phyloP scores from a whole-genome alignment of 1,284 basidiomycete species.

The Sporisorium reilianum region DNA sequence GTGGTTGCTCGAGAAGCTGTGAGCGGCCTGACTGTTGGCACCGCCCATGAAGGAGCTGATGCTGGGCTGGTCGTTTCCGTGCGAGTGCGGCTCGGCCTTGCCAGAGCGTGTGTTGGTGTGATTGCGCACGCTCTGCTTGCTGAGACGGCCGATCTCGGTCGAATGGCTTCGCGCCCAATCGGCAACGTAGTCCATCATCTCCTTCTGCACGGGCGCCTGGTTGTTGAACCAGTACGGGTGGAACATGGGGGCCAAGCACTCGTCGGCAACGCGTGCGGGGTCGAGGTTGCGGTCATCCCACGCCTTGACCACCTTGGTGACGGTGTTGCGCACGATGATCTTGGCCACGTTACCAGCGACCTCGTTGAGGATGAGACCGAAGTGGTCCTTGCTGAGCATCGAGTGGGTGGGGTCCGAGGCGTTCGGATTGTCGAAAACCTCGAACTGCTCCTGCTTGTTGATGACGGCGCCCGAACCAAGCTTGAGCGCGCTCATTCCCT shows the following conservation, averaged over 20 bases:
- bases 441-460: constrained; percentile 59
- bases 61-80: constrained; percentile 52
- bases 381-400: constrained; percentile 69
- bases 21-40: constrained; percentile 46
- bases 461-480: constrained; percentile 67
- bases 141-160: constrained; percentile 53
- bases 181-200: constrained; percentile 64
- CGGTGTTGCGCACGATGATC: constrained; percentile 74
- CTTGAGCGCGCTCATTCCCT: constrained; percentile 66
- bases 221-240: constrained; percentile 62
- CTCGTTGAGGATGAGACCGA: constrained; percentile 68
- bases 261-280: constrained; percentile 53
- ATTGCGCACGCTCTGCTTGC: constrained; percentile 49
- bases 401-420: constrained; percentile 68
- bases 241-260: constrained; percentile 62
- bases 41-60: constrained; percentile 50
- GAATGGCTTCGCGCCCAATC: constrained; percentile 53
- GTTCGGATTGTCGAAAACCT: constrained; percentile 71
- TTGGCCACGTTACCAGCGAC: constrained; percentile 69
- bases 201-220: constrained; percentile 52
- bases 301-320: constrained; percentile 80
- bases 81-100: constrained; percentile 59
- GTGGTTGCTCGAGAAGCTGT: constrained; percentile 33
- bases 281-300: constrained; percentile 74
- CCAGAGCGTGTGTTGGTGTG: constrained; percentile 64